Percentiles rank a stretch among this genome's conserved stretches.
Evolutionary conservation across 768 basidiomycete species (phyloP).

Genomic region (Neoboletus subvelutipes): DNA sequence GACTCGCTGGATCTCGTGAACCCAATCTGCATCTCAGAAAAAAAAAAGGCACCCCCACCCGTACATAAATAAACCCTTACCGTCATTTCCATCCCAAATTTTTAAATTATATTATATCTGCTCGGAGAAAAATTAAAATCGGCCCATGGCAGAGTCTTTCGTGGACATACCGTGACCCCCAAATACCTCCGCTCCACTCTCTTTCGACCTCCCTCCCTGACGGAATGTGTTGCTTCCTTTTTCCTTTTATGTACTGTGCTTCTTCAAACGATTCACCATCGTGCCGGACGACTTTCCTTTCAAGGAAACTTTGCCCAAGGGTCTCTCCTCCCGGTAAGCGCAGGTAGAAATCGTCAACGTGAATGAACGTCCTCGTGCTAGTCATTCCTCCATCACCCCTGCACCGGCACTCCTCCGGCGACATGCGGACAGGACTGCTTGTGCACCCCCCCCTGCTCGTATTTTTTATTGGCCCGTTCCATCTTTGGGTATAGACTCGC

Average conservation of each 20-base stretch:
- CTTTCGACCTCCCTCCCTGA: neutral
- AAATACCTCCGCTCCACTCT: conserved; percentile 1
- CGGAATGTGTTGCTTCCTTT: conserved; percentile 1
- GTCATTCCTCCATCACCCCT: too few relatives aligned
- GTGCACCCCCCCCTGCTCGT: too few relatives aligned
- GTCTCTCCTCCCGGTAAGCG: neutral
- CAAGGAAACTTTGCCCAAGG: neutral
- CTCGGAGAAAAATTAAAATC: neutral
- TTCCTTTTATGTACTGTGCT: conserved; percentile 16
- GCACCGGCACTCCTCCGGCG: too few relatives aligned
- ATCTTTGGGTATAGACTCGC: too few relatives aligned
- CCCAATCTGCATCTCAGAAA: conserved; percentile 20
- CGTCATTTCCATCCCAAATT: neutral
- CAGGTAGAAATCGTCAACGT: too few relatives aligned
- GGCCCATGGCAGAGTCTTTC: neutral
- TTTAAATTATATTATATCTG: neutral
- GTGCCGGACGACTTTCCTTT: conserved; percentile 6
- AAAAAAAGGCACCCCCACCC: conserved; percentile 3
- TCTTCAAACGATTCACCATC: conserved; percentile 21
- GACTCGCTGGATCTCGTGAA: conserved; percentile 20
- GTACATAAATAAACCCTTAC: conserved; percentile 1
- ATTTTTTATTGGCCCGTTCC: too few relatives aligned
- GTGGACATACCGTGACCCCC: conserved; percentile 11
- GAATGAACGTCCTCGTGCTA: too few relatives aligned
- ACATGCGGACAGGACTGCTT: too few relatives aligned